A percentile compares a stretch with the other conserved stretches of the same genome.
Evolutionary conservation across 2,329 filamentous ascomycete species (phyloP).

Genomic region (Verticillium albo-atrum): DNA sequence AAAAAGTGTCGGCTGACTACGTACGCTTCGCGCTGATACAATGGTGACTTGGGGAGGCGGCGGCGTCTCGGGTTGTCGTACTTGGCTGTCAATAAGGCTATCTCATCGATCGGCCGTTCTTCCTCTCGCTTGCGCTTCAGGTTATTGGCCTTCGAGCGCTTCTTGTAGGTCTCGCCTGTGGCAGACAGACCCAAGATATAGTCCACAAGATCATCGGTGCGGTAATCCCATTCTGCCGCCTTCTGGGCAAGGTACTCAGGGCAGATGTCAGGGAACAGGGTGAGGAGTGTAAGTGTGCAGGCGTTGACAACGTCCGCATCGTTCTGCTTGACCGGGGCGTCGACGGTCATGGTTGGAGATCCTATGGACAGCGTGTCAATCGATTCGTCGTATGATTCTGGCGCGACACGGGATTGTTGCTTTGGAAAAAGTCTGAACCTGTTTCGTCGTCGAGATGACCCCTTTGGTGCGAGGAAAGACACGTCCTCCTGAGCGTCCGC

Average conservation of each 20-base stretch:
- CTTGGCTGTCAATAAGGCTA: slow-evolving; percentile 9
- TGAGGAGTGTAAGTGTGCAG: slow-evolving; percentile 15
- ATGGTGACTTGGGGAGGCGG: neutral
- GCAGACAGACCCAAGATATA: slow-evolving; percentile 36
- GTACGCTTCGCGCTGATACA: slow-evolving; percentile 6
- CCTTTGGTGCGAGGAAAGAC: neutral
- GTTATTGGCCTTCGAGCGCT: slow-evolving; percentile 8
- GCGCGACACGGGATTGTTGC: neutral
- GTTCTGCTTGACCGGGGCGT: neutral
- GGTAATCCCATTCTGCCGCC: slow-evolving; percentile 19
- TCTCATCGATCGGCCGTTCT: slow-evolving; percentile 15
- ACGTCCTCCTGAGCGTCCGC: neutral
- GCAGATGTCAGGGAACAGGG: slow-evolving; percentile 43
- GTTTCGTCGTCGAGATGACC: neutral
- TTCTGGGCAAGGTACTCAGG: slow-evolving; percentile 27
- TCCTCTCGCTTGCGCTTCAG: slow-evolving; percentile 37
- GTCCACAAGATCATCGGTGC: slow-evolving; percentile 26
- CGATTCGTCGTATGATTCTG: neutral
- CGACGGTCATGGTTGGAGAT: neutral
- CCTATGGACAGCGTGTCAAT: neutral
- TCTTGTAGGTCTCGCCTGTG: slow-evolving; percentile 31
- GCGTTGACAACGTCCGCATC: neutral
- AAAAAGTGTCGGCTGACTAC: neutral
- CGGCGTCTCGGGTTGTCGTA: slow-evolving; percentile 1
- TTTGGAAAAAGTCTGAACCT: neutral